Conservation (phyloP, 129 eudicot genomes). For the Flaveria linearis region DNA sequence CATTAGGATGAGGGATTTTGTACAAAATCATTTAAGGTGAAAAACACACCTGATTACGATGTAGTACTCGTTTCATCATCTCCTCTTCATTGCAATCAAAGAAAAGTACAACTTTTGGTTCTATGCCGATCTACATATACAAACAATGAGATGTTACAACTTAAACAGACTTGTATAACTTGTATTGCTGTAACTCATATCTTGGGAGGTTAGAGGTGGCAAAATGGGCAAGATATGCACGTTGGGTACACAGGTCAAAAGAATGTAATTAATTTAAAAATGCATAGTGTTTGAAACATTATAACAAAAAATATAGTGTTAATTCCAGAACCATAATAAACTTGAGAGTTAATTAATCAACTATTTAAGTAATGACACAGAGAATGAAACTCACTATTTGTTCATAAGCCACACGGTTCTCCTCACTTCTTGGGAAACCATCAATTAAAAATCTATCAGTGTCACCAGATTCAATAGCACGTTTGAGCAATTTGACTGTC, state of each 20-base stretch:
- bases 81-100: conserved; percentile 89
- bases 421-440: conserved; percentile 94
- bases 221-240: background rate
- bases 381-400: conserved; percentile 62
- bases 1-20: background rate
- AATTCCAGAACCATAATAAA: background rate
- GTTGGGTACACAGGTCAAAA: background rate
- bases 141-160: background rate
- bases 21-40: background rate
- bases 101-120: conserved; percentile 82
- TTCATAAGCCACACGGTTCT: conserved; percentile 82
- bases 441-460: conserved; percentile 71
- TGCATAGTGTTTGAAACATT: background rate
- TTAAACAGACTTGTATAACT: background rate
- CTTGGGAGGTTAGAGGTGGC: background rate
- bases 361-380: conserved; percentile 6
- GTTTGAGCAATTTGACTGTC: conserved; percentile 73
- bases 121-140: conserved; percentile 67
- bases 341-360: background rate
- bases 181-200: background rate
- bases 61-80: conserved; percentile 87
- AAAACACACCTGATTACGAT: conserved; percentile 72
- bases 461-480: conserved; percentile 54
- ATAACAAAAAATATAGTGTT: background rate
- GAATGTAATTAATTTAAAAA: background rate